Evolutionary conservation across 2,329 filamentous ascomycete genomes (phyloP).

Genomic region (Lachnellula hyalina): DNA sequence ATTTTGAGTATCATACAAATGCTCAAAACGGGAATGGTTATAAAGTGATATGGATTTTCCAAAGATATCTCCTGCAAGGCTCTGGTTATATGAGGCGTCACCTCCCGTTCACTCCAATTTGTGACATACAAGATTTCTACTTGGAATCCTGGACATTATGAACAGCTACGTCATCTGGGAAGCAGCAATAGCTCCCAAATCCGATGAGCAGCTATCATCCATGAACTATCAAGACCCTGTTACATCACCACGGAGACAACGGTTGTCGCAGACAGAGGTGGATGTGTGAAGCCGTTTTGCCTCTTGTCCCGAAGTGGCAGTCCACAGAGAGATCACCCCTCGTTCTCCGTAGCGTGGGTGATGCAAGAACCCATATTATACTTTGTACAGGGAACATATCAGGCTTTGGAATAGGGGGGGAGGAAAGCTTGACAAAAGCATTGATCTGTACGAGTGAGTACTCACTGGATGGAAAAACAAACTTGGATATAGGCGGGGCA

Average conservation of each 20-base stretch:
- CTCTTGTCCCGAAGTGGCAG: conserved; percentile 1
- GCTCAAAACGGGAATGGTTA: background rate
- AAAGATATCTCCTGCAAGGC: background rate
- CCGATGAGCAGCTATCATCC: conserved; percentile 1
- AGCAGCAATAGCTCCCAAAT: conserved; percentile 7
- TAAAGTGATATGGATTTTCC: conserved; percentile 2
- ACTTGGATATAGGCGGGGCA: background rate
- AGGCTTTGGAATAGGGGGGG: conserved; percentile 6
- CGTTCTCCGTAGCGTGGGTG: background rate
- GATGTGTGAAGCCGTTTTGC: background rate
- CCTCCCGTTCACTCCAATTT: background rate
- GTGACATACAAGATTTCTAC: background rate
- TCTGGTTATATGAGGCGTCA: conserved; percentile 3
- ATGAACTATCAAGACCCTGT: conserved; percentile 5
- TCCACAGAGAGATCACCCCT: background rate
- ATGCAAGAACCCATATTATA: background rate
- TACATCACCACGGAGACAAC: conserved; percentile 9
- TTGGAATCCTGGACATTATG: background rate
- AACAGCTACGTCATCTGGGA: conserved; percentile 13
- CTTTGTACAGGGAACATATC: conserved; percentile 12
- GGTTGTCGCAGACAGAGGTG: background rate
- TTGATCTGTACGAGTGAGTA: too few species aligned
- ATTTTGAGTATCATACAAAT: background rate
- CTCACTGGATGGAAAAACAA: background rate
- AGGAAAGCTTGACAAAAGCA: background rate